Evolutionary conservation across 192 early-diverging fungal species (phyloP).

Genomic region (Podochytrium sp.): DNA sequence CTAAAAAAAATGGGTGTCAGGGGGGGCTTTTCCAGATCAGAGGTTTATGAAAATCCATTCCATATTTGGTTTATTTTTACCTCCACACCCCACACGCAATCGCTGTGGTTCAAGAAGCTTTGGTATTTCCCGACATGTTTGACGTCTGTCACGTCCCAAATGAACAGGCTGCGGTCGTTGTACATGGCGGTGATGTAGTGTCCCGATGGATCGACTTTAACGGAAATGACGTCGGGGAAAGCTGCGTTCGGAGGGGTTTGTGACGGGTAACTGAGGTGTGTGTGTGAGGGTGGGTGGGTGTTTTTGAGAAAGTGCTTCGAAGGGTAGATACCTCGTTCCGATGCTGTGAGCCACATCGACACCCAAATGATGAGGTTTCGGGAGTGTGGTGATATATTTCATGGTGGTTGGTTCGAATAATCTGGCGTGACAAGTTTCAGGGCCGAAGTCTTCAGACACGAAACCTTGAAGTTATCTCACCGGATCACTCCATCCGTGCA

Average conservation of each 20-base stretch:
- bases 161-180: conserved; percentile 70
- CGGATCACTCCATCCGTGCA: conserved; percentile 76
- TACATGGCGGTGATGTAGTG: conserved; percentile 66
- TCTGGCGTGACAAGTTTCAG: conserved; percentile 33
- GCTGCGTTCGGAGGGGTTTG: conserved; percentile 35
- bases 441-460: not conserved
- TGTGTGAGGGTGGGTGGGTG: not conserved
- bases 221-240: conserved; percentile 66
- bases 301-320: not conserved
- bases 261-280: conserved; percentile 14
- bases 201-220: conserved; percentile 57
- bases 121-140: conserved; percentile 59
- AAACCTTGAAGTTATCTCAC: conserved; percentile 43
- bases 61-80: conserved; percentile 36
- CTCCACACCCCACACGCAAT: conserved; percentile 86
- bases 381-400: conserved; percentile 71
- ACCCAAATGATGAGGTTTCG: conserved; percentile 71
- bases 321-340: conserved; percentile 11
- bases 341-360: conserved; percentile 49
- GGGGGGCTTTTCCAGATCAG: not conserved
- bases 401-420: conserved; percentile 75
- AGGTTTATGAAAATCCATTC: conserved; percentile 6
- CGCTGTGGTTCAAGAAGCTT: conserved; percentile 72
- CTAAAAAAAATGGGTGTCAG: conserved; percentile 17
- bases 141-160: conserved; percentile 71